These are phyloP conservation scores for Aureobasidium sp. DNA, from an alignment of 2,329 filamentous ascomycete species.

Conservation along the genomic window DNA sequence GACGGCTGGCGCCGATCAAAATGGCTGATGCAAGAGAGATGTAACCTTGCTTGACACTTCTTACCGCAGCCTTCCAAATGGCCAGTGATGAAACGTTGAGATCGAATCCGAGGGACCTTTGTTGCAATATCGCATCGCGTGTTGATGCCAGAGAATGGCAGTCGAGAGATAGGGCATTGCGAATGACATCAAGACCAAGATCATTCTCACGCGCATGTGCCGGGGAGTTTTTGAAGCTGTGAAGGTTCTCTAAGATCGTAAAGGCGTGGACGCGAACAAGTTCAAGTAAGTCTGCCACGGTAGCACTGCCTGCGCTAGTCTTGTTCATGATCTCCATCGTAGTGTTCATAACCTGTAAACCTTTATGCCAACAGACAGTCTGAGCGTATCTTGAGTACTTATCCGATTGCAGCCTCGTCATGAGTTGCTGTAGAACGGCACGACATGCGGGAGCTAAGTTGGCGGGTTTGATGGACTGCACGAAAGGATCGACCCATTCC, in stretches of 20 bases:
- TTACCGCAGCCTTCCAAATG: conserved; percentile 70
- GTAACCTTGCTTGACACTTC: conserved; percentile 57
- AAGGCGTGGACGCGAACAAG: conserved; percentile 52
- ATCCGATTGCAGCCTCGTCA: conserved; percentile 54
- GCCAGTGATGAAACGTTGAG: conserved; percentile 61
- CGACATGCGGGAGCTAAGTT: conserved; percentile 75
- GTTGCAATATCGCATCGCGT: conserved; percentile 55
- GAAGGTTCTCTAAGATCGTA: conserved; percentile 26
- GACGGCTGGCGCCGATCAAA: conserved; percentile 58
- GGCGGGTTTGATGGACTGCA: conserved; percentile 65
- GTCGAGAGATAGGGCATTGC: conserved; percentile 60
- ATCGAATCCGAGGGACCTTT: conserved; percentile 56
- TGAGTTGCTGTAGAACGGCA: conserved; percentile 65
- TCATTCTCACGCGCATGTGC: background rate
- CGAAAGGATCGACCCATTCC: conserved; percentile 69
- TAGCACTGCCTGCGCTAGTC: conserved; percentile 25
- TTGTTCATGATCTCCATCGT: conserved; percentile 18
- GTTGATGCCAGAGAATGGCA: conserved; percentile 62
- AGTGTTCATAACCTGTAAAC: conserved; percentile 46
- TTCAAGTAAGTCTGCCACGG: conserved; percentile 51
- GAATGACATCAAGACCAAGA: conserved; percentile 56
- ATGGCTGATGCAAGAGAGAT: conserved; percentile 67
- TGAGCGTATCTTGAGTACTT: conserved; percentile 49
- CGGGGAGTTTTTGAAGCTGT: conserved; percentile 22
- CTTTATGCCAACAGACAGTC: conserved; percentile 55